A percentile compares a stretch with the other conserved stretches of the same genome.
These are phyloP conservation scores for Pterula multifida DNA, from an alignment of 1,284 basidiomycete species.

Conservation along the genomic window DNA sequence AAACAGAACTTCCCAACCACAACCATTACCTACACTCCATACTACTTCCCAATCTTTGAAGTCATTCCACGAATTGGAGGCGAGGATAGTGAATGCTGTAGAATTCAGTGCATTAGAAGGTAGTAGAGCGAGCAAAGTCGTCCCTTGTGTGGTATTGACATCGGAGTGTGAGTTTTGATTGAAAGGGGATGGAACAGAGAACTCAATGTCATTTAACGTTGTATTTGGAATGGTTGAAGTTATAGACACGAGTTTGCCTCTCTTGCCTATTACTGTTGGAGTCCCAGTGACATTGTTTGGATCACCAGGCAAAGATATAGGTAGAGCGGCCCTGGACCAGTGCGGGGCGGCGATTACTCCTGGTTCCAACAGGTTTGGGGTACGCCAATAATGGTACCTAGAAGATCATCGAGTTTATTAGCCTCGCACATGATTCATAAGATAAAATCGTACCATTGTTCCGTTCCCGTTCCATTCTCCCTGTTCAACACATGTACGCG, in stretches of 20 bases:
- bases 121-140: constrained; percentile 21
- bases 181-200: constrained; percentile 6
- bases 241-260: constrained; percentile 23
- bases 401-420: background rate
- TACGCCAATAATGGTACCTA: constrained; percentile 32
- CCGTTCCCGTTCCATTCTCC: constrained; percentile 27
- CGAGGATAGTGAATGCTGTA: constrained; percentile 22
- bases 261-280: constrained; percentile 28
- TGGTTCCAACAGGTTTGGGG: constrained; percentile 7
- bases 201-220: background rate
- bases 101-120: constrained; percentile 27
- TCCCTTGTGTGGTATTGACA: background rate
- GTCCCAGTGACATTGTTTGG: constrained; percentile 26
- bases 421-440: background rate
- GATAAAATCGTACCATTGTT: constrained; percentile 20
- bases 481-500: constrained; percentile 31
- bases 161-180: background rate
- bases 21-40: constrained; percentile 22
- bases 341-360: background rate
- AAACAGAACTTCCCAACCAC: constrained; percentile 25
- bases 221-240: background rate
- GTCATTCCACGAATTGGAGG: constrained; percentile 20
- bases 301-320: constrained; percentile 17
- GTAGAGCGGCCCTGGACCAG: constrained; percentile 27
- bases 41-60: constrained; percentile 25